Evolutionary conservation across 2,329 filamentous ascomycete genomes (phyloP), one percentile per base, ranked within the genome.

Genomic region (Juglanconis juglandina): DNA sequence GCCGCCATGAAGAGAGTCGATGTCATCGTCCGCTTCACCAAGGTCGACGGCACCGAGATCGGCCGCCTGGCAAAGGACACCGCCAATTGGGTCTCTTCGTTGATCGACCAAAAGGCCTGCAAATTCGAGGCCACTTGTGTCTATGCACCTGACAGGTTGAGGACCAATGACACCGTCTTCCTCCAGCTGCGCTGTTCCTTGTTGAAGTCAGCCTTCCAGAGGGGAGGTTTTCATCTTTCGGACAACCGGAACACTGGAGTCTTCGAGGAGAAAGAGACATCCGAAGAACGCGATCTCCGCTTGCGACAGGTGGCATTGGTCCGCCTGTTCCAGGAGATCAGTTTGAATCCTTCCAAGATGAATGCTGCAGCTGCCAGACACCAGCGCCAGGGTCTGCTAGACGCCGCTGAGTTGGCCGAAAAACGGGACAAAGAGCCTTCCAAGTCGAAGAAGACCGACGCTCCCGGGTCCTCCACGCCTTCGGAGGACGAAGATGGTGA

Each of bases 111-210:
- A 71, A 88, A 89, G 37, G 83, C 97, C 3, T 97, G 93, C 77
- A 84, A 78, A 30, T 96, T 99, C 63, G 90, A 96, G 66, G 95
- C 90, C 5, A 86, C 84, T 11, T 96, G 92, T 68, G 92, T 99
- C 1, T 98, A 90, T 72, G 91, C 91, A 0, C 93, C 93, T 0
- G 94, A 98, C 59, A 81, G 85, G 51, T 75, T 98, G 52, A 83
- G 91, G 53, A 95, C 93, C 8, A 96, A 96, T 69, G 95, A 99
- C 68, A 98, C 92, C 0, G 83, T 99, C n/a, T 96, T 94, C 68
- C 74, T 99, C 6, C 95, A 99, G 72, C 75, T 99, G 49, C 83
- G 84, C 57, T 95, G 90, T 69, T 96, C 83, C 58, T 73, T 99
- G 44, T 79, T 95, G 14, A 84, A 79, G 61, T 84, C 84, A 17